These are phyloP conservation scores for Hemileia vastatrix DNA, from an alignment of 1,284 basidiomycete species.

Conservation along the genomic window DNA sequence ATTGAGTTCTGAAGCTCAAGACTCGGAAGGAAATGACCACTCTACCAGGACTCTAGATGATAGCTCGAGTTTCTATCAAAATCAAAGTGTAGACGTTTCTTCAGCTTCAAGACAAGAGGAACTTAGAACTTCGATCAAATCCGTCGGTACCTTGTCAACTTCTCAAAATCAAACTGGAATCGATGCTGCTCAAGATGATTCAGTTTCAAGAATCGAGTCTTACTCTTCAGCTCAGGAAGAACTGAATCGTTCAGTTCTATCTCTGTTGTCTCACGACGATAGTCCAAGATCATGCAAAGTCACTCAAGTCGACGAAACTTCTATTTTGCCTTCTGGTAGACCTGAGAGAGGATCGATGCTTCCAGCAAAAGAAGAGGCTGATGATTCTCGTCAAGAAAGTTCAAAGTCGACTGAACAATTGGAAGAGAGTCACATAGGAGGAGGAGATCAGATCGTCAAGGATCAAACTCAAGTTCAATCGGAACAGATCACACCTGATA, in stretches of 20 bases:
- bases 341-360: too few species aligned
- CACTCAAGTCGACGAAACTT: neutral
- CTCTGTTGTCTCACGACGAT: neutral
- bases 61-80: neutral
- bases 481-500: too few species aligned
- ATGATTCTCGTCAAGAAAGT: neutral
- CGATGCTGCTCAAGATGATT: neutral
- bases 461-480: too few species aligned
- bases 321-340: neutral
- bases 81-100: neutral
- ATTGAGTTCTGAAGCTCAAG: neutral
- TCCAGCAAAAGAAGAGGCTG: too few species aligned
- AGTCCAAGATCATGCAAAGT: neutral
- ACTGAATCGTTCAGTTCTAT: neutral
- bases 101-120: neutral
- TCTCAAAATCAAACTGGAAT: neutral
- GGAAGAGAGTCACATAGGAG: neutral
- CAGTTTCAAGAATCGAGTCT: neutral
- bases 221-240: neutral
- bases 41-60: neutral
- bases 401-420: neutral
- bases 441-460: neutral
- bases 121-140: neutral
- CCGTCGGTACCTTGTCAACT: neutral
- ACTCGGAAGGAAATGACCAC: neutral